phyloP scores from a whole-genome alignment of 2,329 filamentous ascomycete genomes.

The Emmonsiellopsis sp. region DNA sequence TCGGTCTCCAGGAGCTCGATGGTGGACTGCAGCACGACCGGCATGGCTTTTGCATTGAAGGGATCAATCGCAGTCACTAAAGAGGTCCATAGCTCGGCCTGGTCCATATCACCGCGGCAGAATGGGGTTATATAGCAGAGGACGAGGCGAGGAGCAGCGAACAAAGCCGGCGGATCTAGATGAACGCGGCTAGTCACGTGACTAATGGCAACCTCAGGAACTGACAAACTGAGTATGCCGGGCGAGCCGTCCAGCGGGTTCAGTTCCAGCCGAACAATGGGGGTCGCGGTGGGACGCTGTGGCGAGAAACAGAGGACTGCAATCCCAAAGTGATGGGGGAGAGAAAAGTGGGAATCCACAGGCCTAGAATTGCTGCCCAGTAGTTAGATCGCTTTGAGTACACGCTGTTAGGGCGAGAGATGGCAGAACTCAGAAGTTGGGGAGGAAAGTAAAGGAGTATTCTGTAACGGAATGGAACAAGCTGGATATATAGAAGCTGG shows the following conservation, averaged over 20 bases:
- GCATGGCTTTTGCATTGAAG: slow-evolving; percentile 28
- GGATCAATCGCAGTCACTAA: slow-evolving; percentile 29
- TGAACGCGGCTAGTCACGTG: no score
- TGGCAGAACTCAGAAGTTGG: no score
- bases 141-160: neutral
- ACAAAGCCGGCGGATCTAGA: neutral
- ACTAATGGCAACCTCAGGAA: neutral
- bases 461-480: no score
- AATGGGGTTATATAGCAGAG: neutral
- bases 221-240: neutral
- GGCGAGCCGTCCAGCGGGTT: neutral
- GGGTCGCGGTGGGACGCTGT: neutral
- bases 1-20: slow-evolving; percentile 34
- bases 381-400: no score
- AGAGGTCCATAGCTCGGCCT: slow-evolving; percentile 27
- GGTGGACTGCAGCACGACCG: slow-evolving; percentile 32
- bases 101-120: slow-evolving; percentile 20
- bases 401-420: no score
- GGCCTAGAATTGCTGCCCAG: no score
- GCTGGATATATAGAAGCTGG: no score
- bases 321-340: neutral
- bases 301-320: neutral
- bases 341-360: no score
- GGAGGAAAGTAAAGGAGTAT: no score
- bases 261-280: neutral